Conservation (phyloP, 108 stramenopile genomes). For the Ochromonas danica region DNA sequence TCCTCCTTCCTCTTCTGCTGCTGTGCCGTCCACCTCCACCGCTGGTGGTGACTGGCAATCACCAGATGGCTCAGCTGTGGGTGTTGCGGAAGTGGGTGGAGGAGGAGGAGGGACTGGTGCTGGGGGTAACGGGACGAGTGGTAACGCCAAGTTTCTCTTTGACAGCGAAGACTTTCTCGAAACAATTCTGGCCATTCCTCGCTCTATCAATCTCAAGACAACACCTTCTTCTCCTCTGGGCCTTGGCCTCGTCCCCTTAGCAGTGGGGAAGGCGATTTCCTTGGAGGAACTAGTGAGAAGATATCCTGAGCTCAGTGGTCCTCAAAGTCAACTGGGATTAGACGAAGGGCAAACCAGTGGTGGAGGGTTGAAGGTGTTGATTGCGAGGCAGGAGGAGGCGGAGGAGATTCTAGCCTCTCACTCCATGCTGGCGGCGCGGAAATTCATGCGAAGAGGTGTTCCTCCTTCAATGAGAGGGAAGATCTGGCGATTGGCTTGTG, state of each 20-base stretch:
- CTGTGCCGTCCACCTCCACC: not conserved
- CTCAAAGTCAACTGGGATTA: conserved; percentile 42
- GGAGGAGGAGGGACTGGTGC: not conserved
- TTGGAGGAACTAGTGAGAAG: conserved; percentile 40
- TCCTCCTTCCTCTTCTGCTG: not conserved
- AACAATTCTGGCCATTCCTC: conserved; percentile 40
- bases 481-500: conserved; percentile 40
- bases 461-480: conserved; percentile 43
- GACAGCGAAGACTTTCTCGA: conserved; percentile 55
- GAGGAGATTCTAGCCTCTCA: conserved; percentile 23
- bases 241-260: too few relatives aligned
- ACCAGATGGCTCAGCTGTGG: not conserved
- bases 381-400: conserved; percentile 25
- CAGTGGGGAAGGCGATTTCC: too few relatives aligned
- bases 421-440: conserved; percentile 40
- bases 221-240: not conserved
- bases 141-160: conserved; percentile 44
- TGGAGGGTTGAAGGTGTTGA: not conserved
- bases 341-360: conserved; percentile 36
- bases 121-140: not conserved
- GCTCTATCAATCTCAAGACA: not conserved
- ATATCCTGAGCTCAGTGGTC: conserved; percentile 49
- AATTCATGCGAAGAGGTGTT: conserved; percentile 46
- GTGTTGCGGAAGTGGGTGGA: not conserved
- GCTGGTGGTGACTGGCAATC: not conserved